Evolutionary conservation across 2,329 filamentous ascomycete species (phyloP).

Genomic region (Pyrenophora graminea): DNA sequence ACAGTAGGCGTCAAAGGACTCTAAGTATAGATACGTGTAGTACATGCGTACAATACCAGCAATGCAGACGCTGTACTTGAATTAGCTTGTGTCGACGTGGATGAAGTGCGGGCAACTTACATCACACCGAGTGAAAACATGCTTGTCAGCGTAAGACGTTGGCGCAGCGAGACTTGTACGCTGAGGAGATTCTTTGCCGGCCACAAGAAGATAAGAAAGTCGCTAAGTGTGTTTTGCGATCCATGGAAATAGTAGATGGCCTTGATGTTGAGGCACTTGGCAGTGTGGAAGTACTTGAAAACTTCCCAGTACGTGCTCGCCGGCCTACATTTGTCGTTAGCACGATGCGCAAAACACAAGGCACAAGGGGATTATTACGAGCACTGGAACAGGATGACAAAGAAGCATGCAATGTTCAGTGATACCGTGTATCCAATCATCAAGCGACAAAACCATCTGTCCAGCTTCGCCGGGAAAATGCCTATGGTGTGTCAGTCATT

Average conservation of each 20-base stretch:
- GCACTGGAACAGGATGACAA: slow-evolving; percentile 37
- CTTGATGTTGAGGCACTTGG: slow-evolving; percentile 31
- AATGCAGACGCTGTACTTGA: slow-evolving; percentile 30
- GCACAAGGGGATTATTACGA: slow-evolving; percentile 17
- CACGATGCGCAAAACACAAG: background rate
- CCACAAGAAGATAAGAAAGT: slow-evolving; percentile 42
- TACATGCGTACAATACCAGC: slow-evolving; percentile 38
- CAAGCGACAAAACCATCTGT: slow-evolving; percentile 35
- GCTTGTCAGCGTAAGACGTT: slow-evolving; percentile 34
- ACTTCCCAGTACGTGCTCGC: slow-evolving; percentile 32
- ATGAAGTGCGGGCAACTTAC: slow-evolving; percentile 9
- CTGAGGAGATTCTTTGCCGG: slow-evolving; percentile 34
- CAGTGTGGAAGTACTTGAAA: slow-evolving; percentile 24
- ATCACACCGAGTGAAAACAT: slow-evolving; percentile 40
- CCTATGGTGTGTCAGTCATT: slow-evolving; percentile 3
- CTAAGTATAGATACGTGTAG: slow-evolving; percentile 32
- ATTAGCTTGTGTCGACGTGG: slow-evolving; percentile 27
- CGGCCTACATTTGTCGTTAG: slow-evolving; percentile 14
- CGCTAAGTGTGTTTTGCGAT: slow-evolving; percentile 33
- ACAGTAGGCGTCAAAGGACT: slow-evolving; percentile 36
- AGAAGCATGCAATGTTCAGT: slow-evolving; percentile 27
- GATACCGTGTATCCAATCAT: slow-evolving; percentile 30
- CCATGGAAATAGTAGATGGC: slow-evolving; percentile 32
- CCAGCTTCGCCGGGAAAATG: slow-evolving; percentile 33
- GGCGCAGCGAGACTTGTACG: slow-evolving; percentile 32